These are phyloP conservation scores for Glonium stellatum DNA, from an alignment of 495 filamentous ascomycete genomes.

Conservation along the genomic window DNA sequence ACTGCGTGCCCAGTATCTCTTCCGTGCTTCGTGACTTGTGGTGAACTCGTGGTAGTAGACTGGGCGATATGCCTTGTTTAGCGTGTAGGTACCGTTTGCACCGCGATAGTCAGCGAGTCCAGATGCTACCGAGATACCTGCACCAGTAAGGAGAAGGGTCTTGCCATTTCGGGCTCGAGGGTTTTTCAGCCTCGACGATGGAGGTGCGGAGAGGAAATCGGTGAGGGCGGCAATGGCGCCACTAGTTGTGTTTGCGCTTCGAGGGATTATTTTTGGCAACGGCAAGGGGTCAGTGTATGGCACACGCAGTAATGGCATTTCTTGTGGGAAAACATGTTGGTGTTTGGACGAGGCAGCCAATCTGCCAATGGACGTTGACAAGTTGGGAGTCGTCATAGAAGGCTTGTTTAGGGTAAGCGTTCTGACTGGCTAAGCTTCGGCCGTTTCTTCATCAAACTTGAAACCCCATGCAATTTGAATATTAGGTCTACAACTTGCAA, in stretches of 20 bases:
- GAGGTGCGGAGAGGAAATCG: conserved; percentile 58
- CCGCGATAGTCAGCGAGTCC: conserved; percentile 92
- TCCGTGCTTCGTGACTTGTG: conserved; percentile 73
- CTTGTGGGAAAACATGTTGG: neutral
- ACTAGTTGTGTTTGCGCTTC: conserved; percentile 55
- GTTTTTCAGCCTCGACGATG: conserved; percentile 16
- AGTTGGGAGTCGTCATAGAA: neutral
- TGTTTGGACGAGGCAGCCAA: conserved; percentile 1
- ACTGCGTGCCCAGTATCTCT: conserved; percentile 93
- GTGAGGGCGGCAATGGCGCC: conserved; percentile 72
- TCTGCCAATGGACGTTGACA: neutral
- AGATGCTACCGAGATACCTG: conserved; percentile 87
- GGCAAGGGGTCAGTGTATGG: conserved; percentile 83
- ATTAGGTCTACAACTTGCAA: neutral
- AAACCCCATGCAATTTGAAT: neutral
- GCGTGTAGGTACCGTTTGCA: conserved; percentile 79
- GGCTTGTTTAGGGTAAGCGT: neutral
- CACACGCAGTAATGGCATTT: conserved; percentile 65
- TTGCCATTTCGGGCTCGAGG: conserved; percentile 40
- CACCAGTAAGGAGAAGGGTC: conserved; percentile 81
- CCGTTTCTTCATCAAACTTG: neutral
- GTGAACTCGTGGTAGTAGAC: conserved; percentile 91
- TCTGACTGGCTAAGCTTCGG: neutral
- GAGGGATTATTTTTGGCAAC: conserved; percentile 66
- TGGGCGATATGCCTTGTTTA: conserved; percentile 81